Base-by-base conservation (phyloP, 2,329 filamentous ascomycete species). In the Colletotrichum sp. region DNA sequence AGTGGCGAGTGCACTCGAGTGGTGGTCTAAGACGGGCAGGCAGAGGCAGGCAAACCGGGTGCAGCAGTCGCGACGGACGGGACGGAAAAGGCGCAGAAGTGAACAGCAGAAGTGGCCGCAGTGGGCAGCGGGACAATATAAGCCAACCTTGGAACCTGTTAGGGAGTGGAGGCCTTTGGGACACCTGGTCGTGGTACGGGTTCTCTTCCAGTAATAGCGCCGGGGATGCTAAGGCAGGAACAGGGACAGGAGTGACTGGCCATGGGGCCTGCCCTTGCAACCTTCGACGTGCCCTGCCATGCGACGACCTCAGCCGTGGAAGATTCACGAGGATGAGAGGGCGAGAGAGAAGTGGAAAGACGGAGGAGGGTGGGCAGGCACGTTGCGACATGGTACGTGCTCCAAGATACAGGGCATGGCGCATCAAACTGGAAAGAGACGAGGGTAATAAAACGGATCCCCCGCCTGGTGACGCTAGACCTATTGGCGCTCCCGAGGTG, bases 91-190 rank as follows among this genome's bases (percentile, higher is more conserved):
- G 68, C 67, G 68, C 47, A 47, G 43, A n/a, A 47, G 43, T 55
- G 7, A 47, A 18, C 3, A 47, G 18, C 24, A 57, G 21, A 34
- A 16, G 57, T 54, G 55, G 67, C 66, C 43, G 62, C 34, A 51
- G 66, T 51, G 72, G 72, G 72, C 47, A 58, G 62, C 57, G 43
- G 68, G 58, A 71, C 68, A 73, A 73, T 73, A 73, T 73, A 73
- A 73, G 68, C 55, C 43, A 54, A 66, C 38, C 38, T 43, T 43
- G 38, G 38, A 43, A 43, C 55, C 63, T 71, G 62, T 43, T 66
- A 66, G 47, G 68, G 68, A 72, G 72, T 71, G 72, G 72, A 73
- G 55, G 68, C 68, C 21, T 58, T 47, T 38, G 47, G 27, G 16
- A 59, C 66, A 59, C 61, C 57, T 61, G 62, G 54, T 61, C 59